phyloP scores from a whole-genome alignment of 2,329 filamentous ascomycete genomes.

The Periglandula ipomoeae region DNA sequence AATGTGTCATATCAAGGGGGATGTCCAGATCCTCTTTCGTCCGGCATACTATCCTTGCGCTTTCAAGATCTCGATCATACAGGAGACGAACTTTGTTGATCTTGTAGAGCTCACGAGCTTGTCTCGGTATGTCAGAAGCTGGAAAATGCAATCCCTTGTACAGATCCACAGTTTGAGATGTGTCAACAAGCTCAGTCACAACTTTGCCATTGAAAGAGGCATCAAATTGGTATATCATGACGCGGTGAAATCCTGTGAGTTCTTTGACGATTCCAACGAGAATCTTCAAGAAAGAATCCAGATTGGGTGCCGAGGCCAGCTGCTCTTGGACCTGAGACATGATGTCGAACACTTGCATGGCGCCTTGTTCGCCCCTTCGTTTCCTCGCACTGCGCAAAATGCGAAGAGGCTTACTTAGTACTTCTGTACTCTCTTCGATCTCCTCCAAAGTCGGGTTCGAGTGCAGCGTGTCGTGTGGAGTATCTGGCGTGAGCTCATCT shows the following conservation, averaged over 20 bases:
- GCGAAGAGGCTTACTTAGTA: slow-evolving; percentile 66
- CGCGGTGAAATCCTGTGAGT: slow-evolving; percentile 80
- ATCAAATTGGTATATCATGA: slow-evolving; percentile 92
- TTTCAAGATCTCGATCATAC: slow-evolving; percentile 75
- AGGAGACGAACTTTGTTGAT: slow-evolving; percentile 82
- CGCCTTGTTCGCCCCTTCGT: slow-evolving; percentile 66
- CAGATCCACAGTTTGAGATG: slow-evolving; percentile 66
- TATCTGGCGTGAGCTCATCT: slow-evolving; percentile 49
- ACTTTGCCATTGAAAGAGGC: slow-evolving; percentile 73
- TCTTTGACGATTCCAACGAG: slow-evolving; percentile 82
- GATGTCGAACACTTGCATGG: slow-evolving; percentile 86
- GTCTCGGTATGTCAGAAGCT: slow-evolving; percentile 76
- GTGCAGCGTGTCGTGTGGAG: slow-evolving; percentile 64
- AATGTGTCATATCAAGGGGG: slow-evolving; percentile 75
- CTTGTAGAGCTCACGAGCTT: slow-evolving; percentile 82
- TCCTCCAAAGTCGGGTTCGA: slow-evolving; percentile 67
- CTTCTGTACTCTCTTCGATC: slow-evolving; percentile 64
- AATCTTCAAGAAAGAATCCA: slow-evolving; percentile 70
- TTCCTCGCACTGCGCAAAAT: slow-evolving; percentile 68
- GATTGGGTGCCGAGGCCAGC: slow-evolving; percentile 58
- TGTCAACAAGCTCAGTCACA: slow-evolving; percentile 79
- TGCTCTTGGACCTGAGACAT: slow-evolving; percentile 90
- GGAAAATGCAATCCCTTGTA: slow-evolving; percentile 87
- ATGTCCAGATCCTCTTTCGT: slow-evolving; percentile 61
- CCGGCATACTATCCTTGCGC: slow-evolving; percentile 73